Base-by-base conservation (phyloP, 371 early-diverging fungal genomes). In the Syncephalastrum monosporum region DNA sequence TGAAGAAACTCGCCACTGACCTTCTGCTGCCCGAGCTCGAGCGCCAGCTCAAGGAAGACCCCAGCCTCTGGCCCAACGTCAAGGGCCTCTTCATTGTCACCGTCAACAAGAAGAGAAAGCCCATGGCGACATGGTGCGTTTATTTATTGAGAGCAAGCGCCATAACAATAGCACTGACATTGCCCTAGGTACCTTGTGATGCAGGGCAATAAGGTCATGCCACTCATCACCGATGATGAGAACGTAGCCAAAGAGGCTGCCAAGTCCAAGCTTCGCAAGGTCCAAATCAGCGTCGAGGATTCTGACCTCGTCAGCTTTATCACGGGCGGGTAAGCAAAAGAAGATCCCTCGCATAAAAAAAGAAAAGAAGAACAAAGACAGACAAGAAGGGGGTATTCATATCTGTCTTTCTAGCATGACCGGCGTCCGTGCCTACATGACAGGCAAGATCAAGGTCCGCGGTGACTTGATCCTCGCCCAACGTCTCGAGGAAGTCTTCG, bases 391-490 rank as follows among this genome's bases (percentile, higher is more conserved):
- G 12, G 38, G 12, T 33, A 33, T 33, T 33, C 43, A 27, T 23
- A 6, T 43, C 21, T 33, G 45, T 13, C 12, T 43, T 19, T 15
- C 16, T 48, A 77, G 77, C 14, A 64, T 77, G 66, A 73, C 71
- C 17, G 77, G 77, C 23, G 66, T 77, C 33, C 72, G 67, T 16
- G 79, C 73, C 5, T 78, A 78, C 33, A 73, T 75, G 79, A 65
- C 57, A 5, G 73, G 75, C 17, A 63, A 56, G 27, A 69, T 78
- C 44, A 78, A 78, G 56, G 71, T 78, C 19, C 65, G 66, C 24
- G 79, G 79, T 23, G 79, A 75, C 49, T 53, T 78, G 42, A 63
- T 75, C 19, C 64, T 78, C 16, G 79, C 75, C 6, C 79, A 78
- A 47, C 66, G 59, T 19, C 56, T 78, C 43, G 79, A 75, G 61